Conservation (phyloP, 805 yeast genomes). For the Saturnispora silvae region DNA sequence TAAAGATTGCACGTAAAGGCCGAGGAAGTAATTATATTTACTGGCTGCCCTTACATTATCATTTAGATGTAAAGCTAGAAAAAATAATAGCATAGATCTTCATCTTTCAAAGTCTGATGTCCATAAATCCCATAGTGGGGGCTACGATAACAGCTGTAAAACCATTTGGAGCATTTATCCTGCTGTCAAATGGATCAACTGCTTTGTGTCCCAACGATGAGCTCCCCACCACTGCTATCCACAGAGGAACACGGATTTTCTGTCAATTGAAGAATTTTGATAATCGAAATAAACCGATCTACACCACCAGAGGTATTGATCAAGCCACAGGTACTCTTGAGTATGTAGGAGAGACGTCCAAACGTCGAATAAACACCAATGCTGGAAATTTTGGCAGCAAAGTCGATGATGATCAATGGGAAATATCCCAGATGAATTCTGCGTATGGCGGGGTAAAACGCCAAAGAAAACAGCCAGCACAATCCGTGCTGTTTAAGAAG, state of each 20-base stretch:
- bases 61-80: no score
- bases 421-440: conserved; percentile 57
- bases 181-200: conserved; percentile 20
- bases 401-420: conserved; percentile 60
- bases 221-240: conserved; percentile 30
- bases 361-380: no score
- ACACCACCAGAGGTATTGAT: conserved; percentile 64
- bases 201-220: conserved; percentile 78
- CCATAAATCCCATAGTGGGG: conserved; percentile 30
- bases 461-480: conserved; percentile 3
- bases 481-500: neutral
- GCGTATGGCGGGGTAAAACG: conserved; percentile 26
- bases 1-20: no score
- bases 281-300: conserved; percentile 37
- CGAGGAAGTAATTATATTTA: no score
- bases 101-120: no score
- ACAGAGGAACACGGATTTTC: conserved; percentile 51
- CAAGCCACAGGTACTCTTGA: conserved; percentile 48
- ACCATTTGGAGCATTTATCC: conserved; percentile 62
- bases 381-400: no score
- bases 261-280: conserved; percentile 43
- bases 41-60: no score
- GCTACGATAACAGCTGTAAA: conserved; percentile 55
- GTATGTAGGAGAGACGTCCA: no score
- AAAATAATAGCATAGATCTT: no score